phyloP scores from a whole-genome alignment of 768 basidiomycete species.

The Russula emetica region DNA sequence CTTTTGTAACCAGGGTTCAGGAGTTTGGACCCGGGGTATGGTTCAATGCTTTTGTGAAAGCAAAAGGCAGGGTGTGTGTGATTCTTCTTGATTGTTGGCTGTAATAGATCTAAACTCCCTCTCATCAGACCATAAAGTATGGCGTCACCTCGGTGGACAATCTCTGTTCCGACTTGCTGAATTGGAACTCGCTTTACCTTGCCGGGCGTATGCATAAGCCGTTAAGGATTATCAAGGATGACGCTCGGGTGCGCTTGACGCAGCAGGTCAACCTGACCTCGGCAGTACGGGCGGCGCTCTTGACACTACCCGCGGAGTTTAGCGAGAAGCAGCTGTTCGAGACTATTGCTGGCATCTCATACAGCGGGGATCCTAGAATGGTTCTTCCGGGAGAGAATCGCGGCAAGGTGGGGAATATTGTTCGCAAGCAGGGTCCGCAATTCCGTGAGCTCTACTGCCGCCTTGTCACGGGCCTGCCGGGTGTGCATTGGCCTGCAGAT shows the following conservation, averaged over 20 bases:
- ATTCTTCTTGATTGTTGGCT: constrained; percentile 4
- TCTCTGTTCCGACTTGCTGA: constrained; percentile 83
- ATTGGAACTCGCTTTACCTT: constrained; percentile 91
- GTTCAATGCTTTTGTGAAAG: constrained; percentile 90
- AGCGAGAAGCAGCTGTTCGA: constrained; percentile 79
- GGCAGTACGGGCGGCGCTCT: constrained; percentile 84
- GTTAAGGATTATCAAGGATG: constrained; percentile 86
- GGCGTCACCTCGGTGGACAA: constrained; percentile 90
- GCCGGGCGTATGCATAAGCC: constrained; percentile 98
- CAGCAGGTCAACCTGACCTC: constrained; percentile 92
- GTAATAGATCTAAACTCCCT: neutral
- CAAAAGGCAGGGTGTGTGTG: constrained; percentile 80
- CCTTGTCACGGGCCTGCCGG: constrained; percentile 71
- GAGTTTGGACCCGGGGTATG: constrained; percentile 81
- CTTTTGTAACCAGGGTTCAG: constrained; percentile 76
- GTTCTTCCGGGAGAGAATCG: constrained; percentile 91
- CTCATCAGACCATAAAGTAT: constrained; percentile 88
- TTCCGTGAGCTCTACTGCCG: constrained; percentile 86
- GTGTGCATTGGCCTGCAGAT: constrained; percentile 65
- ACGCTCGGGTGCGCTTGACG: constrained; percentile 85
- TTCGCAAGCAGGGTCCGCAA: constrained; percentile 71
- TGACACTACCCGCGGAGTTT: constrained; percentile 80
- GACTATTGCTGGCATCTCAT: constrained; percentile 80
- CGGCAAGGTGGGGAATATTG: constrained; percentile 91
- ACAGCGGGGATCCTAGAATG: constrained; percentile 92